Percentiles rank a stretch among this genome's conserved stretches.
These are phyloP conservation scores for Coccomyxa sp. DNA, from an alignment of 139 green algal species.

Conservation along the genomic window DNA sequence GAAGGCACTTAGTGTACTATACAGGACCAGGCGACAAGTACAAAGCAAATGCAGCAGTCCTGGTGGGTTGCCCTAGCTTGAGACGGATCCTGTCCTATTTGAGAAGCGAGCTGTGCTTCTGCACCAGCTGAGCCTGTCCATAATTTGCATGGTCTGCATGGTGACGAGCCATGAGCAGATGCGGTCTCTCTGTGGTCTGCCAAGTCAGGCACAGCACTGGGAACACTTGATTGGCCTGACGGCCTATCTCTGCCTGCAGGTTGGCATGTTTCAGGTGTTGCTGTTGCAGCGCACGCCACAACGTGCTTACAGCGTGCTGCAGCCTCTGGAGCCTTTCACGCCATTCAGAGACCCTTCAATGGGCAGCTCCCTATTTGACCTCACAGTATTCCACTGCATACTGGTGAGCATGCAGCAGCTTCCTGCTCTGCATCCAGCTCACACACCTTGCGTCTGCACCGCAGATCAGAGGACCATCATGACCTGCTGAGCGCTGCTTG, in stretches of 20 bases:
- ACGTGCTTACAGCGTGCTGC: conserved; percentile 64
- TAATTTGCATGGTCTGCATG: background rate
- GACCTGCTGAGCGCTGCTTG: too few relatives aligned
- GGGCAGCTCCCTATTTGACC: conserved; percentile 69
- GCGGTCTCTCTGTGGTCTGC: background rate
- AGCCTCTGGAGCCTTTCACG: conserved; percentile 60
- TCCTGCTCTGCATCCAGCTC: background rate
- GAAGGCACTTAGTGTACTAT: conserved; percentile 62
- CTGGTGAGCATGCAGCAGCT: conserved; percentile 18
- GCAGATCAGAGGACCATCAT: too few relatives aligned
- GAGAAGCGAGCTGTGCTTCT: too few relatives aligned
- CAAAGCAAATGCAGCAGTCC: conserved; percentile 76
- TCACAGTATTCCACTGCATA: conserved; percentile 73
- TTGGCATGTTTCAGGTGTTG: conserved; percentile 78
- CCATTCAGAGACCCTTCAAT: conserved; percentile 85
- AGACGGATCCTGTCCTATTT: too few relatives aligned
- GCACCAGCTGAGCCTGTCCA: background rate
- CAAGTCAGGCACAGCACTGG: background rate
- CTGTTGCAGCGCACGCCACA: conserved; percentile 55
- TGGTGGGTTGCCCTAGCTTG: conserved; percentile 60
- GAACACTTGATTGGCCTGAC: background rate
- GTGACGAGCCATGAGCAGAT: background rate
- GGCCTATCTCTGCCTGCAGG: conserved; percentile 19
- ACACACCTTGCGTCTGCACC: too few relatives aligned
- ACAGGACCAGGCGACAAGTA: conserved; percentile 55